Base-by-base conservation (phyloP, 768 basidiomycete genomes). In the Macrolepiota dolichaula region DNA sequence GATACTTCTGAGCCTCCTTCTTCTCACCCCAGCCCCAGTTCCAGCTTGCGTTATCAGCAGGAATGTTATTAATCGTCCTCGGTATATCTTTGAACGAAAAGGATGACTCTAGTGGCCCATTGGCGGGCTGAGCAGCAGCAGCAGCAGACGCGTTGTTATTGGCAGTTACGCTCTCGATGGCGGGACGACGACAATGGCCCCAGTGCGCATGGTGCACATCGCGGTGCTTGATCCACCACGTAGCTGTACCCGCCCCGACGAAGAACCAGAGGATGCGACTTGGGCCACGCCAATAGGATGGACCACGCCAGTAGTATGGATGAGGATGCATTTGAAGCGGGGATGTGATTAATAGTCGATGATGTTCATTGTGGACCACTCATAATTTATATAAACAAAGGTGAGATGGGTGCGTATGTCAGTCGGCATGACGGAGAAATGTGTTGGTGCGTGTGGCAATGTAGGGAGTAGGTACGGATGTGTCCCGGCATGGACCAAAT, bases 221-320 rank as follows among this genome's bases (percentile, higher is more conserved):
- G 15, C 79, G 78, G 64, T 76, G 77, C 69, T 77, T 78, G 12
- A 76, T 70, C 74, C 70, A 77, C 47, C 71, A 70, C n/a, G 72
- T 73, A 42, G 77, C 78, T 54, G 73, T 66, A 2, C 73, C 74
- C 5, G 84, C 87, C 62, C 89, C 89, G 64, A 89, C 19, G 65
- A 79, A 9, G 77, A 91, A 88, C 89, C 89, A 91, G 69, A 90
- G 32, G 57, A 88, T 44, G 63, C 89, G 86, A 47, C 82, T 82
- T n/a, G 83, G 82, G 5, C 79, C 70, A 36, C 70, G 67, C 40
- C 63, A 63, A 22, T 44, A 56, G 52, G 44, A 42, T 62, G 59
- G 60, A 27, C 32, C 58, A 37, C 27, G 40, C 29, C 47, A 54
- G 55, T 46, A 24, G 40, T 56, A 29, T 29, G 55, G 29, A 29